Evolutionary conservation across 139 green algal species (phyloP).

Genomic region (Chlamydomonas sphaeroides): DNA sequence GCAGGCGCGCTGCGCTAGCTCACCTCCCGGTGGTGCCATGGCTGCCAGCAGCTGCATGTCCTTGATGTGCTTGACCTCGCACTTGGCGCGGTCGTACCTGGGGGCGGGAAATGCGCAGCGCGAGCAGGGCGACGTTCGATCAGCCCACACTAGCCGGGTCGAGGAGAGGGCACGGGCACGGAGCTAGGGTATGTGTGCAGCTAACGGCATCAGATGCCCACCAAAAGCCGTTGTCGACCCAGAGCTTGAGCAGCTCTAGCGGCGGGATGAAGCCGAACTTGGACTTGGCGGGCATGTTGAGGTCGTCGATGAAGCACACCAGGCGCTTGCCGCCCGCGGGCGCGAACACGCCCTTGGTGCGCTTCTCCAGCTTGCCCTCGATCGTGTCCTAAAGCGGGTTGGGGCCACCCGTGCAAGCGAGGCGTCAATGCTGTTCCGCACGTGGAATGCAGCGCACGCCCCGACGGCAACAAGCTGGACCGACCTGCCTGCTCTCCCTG

Average conservation of each 20-base stretch:
- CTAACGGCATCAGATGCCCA: too few species aligned
- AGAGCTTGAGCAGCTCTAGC: slow-evolving; percentile 89
- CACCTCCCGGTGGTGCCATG: slow-evolving; percentile 84
- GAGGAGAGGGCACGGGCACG: background rate
- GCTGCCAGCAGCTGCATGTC: slow-evolving; percentile 85
- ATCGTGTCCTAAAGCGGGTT: slow-evolving; percentile 89
- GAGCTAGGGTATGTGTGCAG: too few species aligned
- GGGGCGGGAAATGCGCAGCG: background rate
- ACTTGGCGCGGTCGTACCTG: slow-evolving; percentile 80
- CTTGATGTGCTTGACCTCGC: slow-evolving; percentile 83
- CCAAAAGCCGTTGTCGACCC: slow-evolving; percentile 90
- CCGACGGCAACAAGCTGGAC: too few species aligned
- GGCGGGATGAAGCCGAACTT: slow-evolving; percentile 87
- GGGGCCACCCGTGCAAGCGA: too few species aligned
- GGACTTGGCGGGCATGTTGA: slow-evolving; percentile 84
- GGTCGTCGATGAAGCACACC: slow-evolving; percentile 78
- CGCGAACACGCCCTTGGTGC: slow-evolving; percentile 86
- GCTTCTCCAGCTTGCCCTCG: slow-evolving; percentile 88
- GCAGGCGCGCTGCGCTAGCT: background rate
- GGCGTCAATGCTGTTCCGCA: too few species aligned
- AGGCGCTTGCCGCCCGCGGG: slow-evolving; percentile 79
- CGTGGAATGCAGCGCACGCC: too few species aligned
- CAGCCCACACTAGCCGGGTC: too few species aligned
- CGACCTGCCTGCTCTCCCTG: too few species aligned
- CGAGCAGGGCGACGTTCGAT: too few species aligned